These are phyloP conservation scores for Pseudogymnoascus sp. DNA, from an alignment of 2,329 filamentous ascomycete genomes.

Conservation along the genomic window DNA sequence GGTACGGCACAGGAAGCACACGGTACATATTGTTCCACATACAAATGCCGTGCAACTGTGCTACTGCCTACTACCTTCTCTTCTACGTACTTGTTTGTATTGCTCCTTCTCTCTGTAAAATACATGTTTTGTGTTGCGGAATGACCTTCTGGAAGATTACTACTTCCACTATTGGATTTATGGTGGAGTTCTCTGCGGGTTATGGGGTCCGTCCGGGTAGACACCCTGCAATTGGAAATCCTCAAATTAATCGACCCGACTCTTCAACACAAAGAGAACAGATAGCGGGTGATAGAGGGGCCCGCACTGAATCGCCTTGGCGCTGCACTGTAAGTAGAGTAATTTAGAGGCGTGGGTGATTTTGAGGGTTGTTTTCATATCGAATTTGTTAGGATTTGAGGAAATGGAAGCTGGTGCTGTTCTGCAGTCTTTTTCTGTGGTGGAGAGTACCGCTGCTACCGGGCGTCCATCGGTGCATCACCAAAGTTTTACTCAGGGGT, in stretches of 20 bases:
- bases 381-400: neutral
- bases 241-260: constrained; percentile 6
- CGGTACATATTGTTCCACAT: neutral
- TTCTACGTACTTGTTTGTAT: neutral
- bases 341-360: neutral
- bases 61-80: neutral
- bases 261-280: neutral
- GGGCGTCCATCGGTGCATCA: neutral
- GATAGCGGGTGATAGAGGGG: neutral
- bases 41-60: neutral
- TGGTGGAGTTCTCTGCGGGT: neutral
- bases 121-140: constrained; percentile 1
- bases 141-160: constrained; percentile 8
- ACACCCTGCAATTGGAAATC: neutral
- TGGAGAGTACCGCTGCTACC: neutral
- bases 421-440: neutral
- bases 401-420: neutral
- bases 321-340: neutral
- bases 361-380: neutral
- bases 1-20: neutral
- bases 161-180: constrained; percentile 6
- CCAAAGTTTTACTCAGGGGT: constrained; percentile 2
- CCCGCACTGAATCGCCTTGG: neutral
- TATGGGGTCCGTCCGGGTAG: neutral
- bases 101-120: neutral